These are phyloP conservation scores for Pleurotus eryngii DNA, from an alignment of 768 basidiomycete species.

Conservation along the genomic window DNA sequence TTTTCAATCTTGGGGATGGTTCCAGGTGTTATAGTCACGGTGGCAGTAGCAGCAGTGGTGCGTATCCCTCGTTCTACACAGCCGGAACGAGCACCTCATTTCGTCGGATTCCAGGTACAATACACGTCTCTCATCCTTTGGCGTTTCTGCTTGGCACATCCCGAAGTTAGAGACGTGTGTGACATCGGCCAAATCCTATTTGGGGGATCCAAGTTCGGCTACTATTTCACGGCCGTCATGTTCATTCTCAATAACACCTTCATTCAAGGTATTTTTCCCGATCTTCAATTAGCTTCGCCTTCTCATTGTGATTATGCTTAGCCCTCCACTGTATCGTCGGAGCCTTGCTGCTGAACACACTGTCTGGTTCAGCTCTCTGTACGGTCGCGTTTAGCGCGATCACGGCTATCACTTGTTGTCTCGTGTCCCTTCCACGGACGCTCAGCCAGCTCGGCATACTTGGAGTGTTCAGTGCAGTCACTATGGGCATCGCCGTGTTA, in stretches of 20 bases:
- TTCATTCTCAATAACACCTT: conserved; percentile 55
- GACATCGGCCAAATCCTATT: conserved; percentile 48
- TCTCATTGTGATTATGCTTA: conserved; percentile 16
- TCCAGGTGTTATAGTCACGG: conserved; percentile 38
- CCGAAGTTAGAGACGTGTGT: conserved; percentile 47
- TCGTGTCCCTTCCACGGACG: conserved; percentile 41
- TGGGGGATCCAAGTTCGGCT: conserved; percentile 42
- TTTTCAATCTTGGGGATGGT: conserved; percentile 43
- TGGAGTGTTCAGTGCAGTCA: conserved; percentile 37
- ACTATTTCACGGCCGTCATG: conserved; percentile 48
- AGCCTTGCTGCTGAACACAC: conserved; percentile 41
- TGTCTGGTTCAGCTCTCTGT: conserved; percentile 37
- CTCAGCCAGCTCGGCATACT: conserved; percentile 36
- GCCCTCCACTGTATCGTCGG: conserved; percentile 45
- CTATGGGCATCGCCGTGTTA: conserved; percentile 45
- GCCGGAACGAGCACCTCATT: too few species aligned
- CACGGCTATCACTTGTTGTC: conserved; percentile 34
- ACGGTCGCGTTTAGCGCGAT: conserved; percentile 37
- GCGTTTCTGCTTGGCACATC: conserved; percentile 46
- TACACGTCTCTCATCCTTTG: conserved; percentile 49
- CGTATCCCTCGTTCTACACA: too few species aligned
- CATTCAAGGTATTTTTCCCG: conserved; percentile 36
- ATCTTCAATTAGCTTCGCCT: not conserved
- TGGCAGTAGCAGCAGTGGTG: conserved; percentile 29
- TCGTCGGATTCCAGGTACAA: conserved; percentile 19